phyloP scores from a whole-genome alignment of 2,329 filamentous ascomycete genomes.

The Cryphonectria japonica region DNA sequence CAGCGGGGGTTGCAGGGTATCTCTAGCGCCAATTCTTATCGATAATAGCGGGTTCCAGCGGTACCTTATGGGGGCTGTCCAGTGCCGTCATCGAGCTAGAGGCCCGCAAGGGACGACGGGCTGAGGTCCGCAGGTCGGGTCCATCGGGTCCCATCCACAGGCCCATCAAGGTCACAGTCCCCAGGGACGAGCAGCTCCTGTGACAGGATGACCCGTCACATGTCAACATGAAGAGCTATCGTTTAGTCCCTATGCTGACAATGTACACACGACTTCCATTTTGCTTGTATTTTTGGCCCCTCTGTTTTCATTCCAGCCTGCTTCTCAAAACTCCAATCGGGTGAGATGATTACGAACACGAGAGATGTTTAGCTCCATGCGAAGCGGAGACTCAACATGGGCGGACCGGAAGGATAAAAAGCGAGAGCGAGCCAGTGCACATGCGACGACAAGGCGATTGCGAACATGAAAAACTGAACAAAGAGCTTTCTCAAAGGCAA shows the following conservation, averaged over 20 bases:
- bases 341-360: background rate
- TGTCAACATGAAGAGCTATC: background rate
- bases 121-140: background rate
- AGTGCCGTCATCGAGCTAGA: background rate
- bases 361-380: background rate
- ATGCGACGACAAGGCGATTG: background rate
- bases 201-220: background rate
- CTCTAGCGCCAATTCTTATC: constrained; percentile 22
- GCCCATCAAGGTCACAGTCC: background rate
- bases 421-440: background rate
- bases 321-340: background rate
- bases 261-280: too few species aligned
- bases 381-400: too few species aligned
- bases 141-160: background rate
- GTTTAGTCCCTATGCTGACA: too few species aligned
- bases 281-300: too few species aligned
- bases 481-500: too few species aligned
- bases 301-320: background rate
- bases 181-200: constrained; percentile 1
- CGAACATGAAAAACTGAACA: background rate
- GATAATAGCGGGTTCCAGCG: constrained; percentile 17
- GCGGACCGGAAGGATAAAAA: background rate
- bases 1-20: background rate
- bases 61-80: background rate
- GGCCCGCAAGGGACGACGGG: background rate